phyloP scores from a whole-genome alignment of 164 flowering plant genomes.

The Annona squamosa region DNA sequence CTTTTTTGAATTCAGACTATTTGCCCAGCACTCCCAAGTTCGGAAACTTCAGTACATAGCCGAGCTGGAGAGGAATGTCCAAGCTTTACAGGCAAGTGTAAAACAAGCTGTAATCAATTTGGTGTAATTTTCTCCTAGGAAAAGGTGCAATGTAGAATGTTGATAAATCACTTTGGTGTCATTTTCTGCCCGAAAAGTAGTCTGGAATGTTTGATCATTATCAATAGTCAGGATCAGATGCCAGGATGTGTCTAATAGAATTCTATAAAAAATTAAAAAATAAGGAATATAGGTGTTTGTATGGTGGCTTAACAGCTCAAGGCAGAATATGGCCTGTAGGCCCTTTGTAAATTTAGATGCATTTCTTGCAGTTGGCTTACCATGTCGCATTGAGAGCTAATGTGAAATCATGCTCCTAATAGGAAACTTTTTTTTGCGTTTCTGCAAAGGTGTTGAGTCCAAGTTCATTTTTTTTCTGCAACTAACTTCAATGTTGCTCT shows the following conservation, averaged over 20 bases:
- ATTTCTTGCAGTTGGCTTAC: too few species aligned
- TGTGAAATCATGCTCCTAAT: too few species aligned
- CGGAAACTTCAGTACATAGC: conserved; percentile 97
- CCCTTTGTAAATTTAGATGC: too few species aligned
- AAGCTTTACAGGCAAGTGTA: conserved; percentile 69
- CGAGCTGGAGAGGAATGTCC: conserved; percentile 84
- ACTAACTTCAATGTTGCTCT: conserved; percentile 77
- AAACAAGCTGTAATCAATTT: neutral
- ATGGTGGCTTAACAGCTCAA: neutral
- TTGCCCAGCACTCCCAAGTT: too few species aligned
- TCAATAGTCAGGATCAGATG: too few species aligned
- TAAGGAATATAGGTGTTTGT: neutral
- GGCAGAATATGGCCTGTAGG: too few species aligned
- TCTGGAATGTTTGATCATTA: too few species aligned
- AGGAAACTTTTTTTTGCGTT: neutral
- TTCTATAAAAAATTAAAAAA: too few species aligned
- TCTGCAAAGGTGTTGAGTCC: too few species aligned
- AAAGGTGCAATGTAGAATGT: neutral
- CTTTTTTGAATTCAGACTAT: too few species aligned
- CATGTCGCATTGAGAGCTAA: too few species aligned
- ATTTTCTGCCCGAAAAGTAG: neutral
- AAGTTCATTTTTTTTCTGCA: conserved; percentile 21
- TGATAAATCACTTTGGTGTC: neutral
- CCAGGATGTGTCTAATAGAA: too few species aligned
- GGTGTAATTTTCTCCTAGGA: neutral